Evolutionary conservation across 371 early-diverging fungal species (phyloP).

Genomic region (Saksenaea vasiformis): DNA sequence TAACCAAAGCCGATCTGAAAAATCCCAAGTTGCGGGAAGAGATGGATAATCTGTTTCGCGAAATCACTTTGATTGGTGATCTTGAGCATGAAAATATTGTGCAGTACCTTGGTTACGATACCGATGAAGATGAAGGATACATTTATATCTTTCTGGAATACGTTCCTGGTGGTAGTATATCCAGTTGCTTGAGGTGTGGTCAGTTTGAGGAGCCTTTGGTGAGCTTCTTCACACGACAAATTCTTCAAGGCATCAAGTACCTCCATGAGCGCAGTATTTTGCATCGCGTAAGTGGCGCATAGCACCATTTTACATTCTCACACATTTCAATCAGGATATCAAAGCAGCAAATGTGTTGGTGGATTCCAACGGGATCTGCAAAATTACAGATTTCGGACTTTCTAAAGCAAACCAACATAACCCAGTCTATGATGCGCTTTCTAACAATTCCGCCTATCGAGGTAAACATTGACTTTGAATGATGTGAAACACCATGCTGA

Average conservation of each 20-base stretch:
- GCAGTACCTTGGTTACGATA: conserved; percentile 75
- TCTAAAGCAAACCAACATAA: conserved; percentile 78
- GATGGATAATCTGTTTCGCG: conserved; percentile 29
- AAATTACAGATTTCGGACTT: conserved; percentile 99
- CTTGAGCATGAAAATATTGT: conserved; percentile 92
- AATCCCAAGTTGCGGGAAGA: conserved; percentile 23
- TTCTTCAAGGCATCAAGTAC: conserved; percentile 88
- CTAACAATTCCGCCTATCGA: conserved; percentile 27
- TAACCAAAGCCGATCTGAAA: conserved; percentile 36
- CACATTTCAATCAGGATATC: conserved; percentile 65
- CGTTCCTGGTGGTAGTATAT: conserved; percentile 94
- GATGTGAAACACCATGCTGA: background rate
- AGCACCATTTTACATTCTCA: background rate
- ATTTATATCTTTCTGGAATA: conserved; percentile 96
- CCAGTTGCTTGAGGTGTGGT: conserved; percentile 77
- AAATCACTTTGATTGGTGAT: conserved; percentile 45
- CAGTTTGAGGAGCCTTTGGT: conserved; percentile 77
- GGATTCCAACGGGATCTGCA: conserved; percentile 88
- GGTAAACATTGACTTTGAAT: background rate
- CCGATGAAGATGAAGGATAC: conserved; percentile 52
- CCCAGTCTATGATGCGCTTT: conserved; percentile 50
- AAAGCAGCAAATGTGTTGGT: conserved; percentile 94
- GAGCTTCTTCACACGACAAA: conserved; percentile 81
- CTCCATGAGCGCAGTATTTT: conserved; percentile 92
- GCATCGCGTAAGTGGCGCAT: conserved; percentile 63